These are phyloP conservation scores for Yamadazyma pseudoaaseri DNA, from an alignment of 1,139 yeast genomes.

Conservation along the genomic window DNA sequence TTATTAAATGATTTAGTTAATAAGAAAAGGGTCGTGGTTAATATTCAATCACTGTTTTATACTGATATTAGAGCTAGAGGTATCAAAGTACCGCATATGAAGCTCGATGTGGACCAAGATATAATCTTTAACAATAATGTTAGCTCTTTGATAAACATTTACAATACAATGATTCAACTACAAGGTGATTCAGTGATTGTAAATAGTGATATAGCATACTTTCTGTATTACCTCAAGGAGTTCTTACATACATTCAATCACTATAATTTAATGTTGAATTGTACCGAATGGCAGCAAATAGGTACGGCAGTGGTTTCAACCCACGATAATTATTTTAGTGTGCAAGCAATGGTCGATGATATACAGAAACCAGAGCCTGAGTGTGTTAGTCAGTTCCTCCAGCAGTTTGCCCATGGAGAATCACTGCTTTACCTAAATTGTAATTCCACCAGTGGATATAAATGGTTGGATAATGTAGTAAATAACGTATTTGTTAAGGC, in stretches of 20 bases:
- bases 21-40: constrained; percentile 11
- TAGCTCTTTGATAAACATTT: constrained; percentile 5
- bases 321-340: constrained; percentile 1
- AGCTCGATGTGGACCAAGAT: constrained; percentile 13
- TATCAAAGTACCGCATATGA: constrained; percentile 8
- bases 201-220: constrained; percentile 3
- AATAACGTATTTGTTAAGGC: constrained; percentile 7
- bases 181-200: constrained; percentile 2
- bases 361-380: neutral
- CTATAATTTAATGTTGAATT: constrained; percentile 6
- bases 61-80: constrained; percentile 11
- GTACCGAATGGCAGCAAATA: constrained; percentile 2
- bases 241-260: constrained; percentile 4
- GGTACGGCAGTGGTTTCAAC: neutral
- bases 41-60: constrained; percentile 10
- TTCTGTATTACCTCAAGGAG: constrained; percentile 2
- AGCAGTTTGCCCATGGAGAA: constrained; percentile 1
- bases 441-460: neutral
- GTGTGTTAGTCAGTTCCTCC: constrained; percentile 5
- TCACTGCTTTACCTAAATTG: neutral
- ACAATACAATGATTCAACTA: constrained; percentile 1
- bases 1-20: constrained; percentile 14
- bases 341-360: constrained; percentile 3
- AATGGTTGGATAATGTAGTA: constrained; percentile 15
- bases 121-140: constrained; percentile 12